Evolutionary conservation across 2,329 filamentous ascomycete species (phyloP).

Genomic region (Pseudocercospora cruenta): DNA sequence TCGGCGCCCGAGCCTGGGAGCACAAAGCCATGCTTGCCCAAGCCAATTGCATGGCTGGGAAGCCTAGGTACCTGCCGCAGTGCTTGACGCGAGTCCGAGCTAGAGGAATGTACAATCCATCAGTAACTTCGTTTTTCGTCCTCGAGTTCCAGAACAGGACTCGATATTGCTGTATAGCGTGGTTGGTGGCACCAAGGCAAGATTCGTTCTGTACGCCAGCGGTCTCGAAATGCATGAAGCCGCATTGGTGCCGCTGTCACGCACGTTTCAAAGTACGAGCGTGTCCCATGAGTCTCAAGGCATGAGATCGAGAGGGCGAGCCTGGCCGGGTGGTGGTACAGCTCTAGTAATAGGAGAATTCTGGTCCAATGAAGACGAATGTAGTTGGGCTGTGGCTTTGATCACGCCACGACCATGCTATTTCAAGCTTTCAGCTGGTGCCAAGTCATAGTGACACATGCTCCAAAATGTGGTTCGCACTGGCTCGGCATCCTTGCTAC

Average conservation of each 20-base stretch:
- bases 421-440: too few species aligned
- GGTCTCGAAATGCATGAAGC: neutral
- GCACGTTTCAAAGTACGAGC: neutral
- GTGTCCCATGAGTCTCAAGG: neutral
- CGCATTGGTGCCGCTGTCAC: neutral
- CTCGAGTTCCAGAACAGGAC: neutral
- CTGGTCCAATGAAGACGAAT: neutral
- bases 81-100: neutral
- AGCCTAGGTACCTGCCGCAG: too few species aligned
- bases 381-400: neutral
- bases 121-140: constrained; percentile 2
- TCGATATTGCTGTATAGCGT: neutral
- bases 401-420: neutral
- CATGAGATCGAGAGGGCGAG: neutral
- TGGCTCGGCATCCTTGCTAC: too few species aligned
- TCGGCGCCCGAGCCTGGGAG: too few species aligned
- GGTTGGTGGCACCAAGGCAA: neutral
- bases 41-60: too few species aligned
- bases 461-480: too few species aligned
- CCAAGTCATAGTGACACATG: too few species aligned
- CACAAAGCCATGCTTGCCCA: too few species aligned
- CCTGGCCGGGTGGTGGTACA: neutral
- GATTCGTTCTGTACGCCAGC: too few species aligned
- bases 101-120: neutral
- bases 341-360: neutral